Conservation (phyloP, 495 filamentous ascomycete genomes). For the Terfezia claveryi region DNA sequence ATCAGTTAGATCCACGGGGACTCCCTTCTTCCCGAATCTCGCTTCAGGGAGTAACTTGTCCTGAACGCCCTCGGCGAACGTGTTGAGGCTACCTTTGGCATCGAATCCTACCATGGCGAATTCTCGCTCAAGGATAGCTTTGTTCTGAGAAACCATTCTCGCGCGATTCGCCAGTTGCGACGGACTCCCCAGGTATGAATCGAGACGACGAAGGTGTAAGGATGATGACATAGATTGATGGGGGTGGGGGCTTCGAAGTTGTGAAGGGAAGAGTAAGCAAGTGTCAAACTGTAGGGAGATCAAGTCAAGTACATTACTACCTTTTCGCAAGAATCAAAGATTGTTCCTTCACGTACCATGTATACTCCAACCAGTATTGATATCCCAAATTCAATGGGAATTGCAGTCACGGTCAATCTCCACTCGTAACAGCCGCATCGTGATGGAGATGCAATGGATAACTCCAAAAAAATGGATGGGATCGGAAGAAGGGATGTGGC, state of each 20-base stretch:
- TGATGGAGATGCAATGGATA: no score
- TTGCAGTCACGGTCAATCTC: no score
- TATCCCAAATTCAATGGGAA: no score
- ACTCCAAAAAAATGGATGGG: no score
- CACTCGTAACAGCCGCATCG: no score
- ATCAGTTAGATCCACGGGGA: background rate
- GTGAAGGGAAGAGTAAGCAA: background rate
- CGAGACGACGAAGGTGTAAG: constrained; percentile 43
- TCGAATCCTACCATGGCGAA: constrained; percentile 76
- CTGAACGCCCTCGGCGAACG: constrained; percentile 19
- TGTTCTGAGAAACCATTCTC: constrained; percentile 55
- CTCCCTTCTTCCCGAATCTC: constrained; percentile 11
- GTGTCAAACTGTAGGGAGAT: background rate
- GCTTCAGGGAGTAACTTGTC: constrained; percentile 28
- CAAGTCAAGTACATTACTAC: no score
- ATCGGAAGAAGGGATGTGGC: no score
- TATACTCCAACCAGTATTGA: no score
- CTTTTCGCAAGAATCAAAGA: no score
- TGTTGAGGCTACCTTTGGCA: constrained; percentile 13
- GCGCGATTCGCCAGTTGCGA: constrained; percentile 58
- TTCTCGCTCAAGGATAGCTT: constrained; percentile 48
- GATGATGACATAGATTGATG: constrained; percentile 42
- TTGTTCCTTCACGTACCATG: no score
- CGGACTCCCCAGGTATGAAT: constrained; percentile 67
- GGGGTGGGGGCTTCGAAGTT: constrained; percentile 27